phyloP scores from a whole-genome alignment of 2,329 filamentous ascomycete genomes.

The Tolypocladium ophioglossoides region DNA sequence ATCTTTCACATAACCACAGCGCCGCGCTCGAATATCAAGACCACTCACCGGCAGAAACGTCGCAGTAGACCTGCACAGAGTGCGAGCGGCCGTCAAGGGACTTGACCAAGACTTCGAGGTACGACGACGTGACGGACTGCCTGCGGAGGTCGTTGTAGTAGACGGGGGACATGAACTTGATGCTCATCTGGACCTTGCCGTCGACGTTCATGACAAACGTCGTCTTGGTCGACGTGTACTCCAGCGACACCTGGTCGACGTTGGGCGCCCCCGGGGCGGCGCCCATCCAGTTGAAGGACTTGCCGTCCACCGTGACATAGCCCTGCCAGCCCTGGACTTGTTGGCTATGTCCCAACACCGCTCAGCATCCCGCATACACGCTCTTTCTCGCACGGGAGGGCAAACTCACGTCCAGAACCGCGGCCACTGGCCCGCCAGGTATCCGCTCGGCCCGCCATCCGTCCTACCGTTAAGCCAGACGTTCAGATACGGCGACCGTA shows the following conservation, averaged over 20 bases:
- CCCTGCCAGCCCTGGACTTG: slow-evolving; percentile 54
- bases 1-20: neutral
- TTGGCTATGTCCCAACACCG: slow-evolving; percentile 25
- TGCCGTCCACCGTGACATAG: slow-evolving; percentile 56
- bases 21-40: neutral
- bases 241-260: slow-evolving; percentile 51
- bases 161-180: slow-evolving; percentile 62
- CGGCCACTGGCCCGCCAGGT: slow-evolving; percentile 59
- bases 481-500: slow-evolving; percentile 65
- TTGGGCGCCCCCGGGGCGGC: slow-evolving; percentile 33
- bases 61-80: slow-evolving; percentile 59
- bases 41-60: slow-evolving; percentile 40
- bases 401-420: slow-evolving; percentile 55
- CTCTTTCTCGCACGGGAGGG: neutral
- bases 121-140: slow-evolving; percentile 62
- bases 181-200: slow-evolving; percentile 50
- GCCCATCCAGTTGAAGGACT: slow-evolving; percentile 59
- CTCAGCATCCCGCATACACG: neutral
- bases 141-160: slow-evolving; percentile 54
- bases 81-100: slow-evolving; percentile 54
- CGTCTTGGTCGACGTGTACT: slow-evolving; percentile 64
- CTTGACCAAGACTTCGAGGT: slow-evolving; percentile 51
- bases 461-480: slow-evolving; percentile 55
- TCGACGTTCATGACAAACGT: slow-evolving; percentile 58
- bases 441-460: slow-evolving; percentile 52